Evolutionary conservation across 768 basidiomycete species (phyloP), one percentile per base, ranked within the genome.

Genomic region (Boletus patriciae): DNA sequence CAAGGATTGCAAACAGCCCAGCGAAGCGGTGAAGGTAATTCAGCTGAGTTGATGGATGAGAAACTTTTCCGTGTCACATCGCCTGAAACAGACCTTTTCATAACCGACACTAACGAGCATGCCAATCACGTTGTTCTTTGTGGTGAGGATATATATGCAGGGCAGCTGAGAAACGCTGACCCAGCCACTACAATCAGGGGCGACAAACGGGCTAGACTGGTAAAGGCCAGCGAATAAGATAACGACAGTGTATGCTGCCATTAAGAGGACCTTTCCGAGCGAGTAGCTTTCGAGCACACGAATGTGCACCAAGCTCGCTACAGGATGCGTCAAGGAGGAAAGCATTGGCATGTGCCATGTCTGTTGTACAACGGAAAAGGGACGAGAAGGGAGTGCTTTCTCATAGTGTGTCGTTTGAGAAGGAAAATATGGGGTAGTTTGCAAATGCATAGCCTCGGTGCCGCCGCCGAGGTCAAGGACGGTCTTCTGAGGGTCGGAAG

Each of bases 1-100:
- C 79, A 19, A 88, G 51, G 27, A 87, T 76, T 5, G 85, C 69
- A 43, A 87, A 65, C 21, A 77, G 70, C 2, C 88, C 90, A 11
- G 78, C 74, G 62, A 85, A 82, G 27, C 90, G 84, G 71, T 93
- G 91, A 8, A 92, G 69, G 67, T 80, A 90, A 70, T 92, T 90
- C 44, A 92, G 73, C 86, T 90, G 53, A 43, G 43, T 3, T 7
- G 50, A 40, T 37, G 13, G n/a, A 34, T 59, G 36, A 53, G 40
- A 33, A 16, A 18, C 1, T 8, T 19, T 4, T 31, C n/a, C 8
- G 0, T 2, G 10, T 38, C 2, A 38, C 27, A 3, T 6, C 6
- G 6, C 43, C 6, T 5, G 31, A 27, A 51, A 57, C 58, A 43
- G 46, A 87, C 87, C 76, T 83, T 84, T 68, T 87, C 86, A 66